A percentile compares a stretch with the other conserved stretches of the same genome.
These are phyloP conservation scores for Apophysomyces elegans DNA, from an alignment of 371 early-diverging fungal genomes.

Conservation along the genomic window DNA sequence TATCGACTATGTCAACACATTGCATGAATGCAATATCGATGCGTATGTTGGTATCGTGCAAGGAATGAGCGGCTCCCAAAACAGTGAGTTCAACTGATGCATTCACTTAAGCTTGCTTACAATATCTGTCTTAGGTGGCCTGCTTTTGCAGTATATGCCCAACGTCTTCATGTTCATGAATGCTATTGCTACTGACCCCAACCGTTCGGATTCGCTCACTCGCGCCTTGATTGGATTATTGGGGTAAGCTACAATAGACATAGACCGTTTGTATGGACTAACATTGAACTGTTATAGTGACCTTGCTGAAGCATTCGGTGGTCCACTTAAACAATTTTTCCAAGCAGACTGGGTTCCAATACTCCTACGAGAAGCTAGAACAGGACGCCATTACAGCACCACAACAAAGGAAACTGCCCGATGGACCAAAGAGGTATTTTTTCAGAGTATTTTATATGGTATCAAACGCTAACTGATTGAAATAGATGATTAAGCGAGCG, in stretches of 20 bases:
- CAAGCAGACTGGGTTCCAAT: conserved; percentile 65
- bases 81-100: conserved; percentile 26
- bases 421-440: conserved; percentile 74
- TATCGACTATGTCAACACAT: conserved; percentile 81
- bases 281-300: conserved; percentile 44
- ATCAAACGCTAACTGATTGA: conserved; percentile 1
- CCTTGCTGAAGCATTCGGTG: conserved; percentile 80
- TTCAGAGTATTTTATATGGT: neutral
- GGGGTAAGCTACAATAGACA: conserved; percentile 51
- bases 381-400: conserved; percentile 59
- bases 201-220: conserved; percentile 66
- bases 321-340: conserved; percentile 68
- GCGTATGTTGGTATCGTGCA: conserved; percentile 96
- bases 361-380: conserved; percentile 78
- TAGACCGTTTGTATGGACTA: neutral
- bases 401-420: conserved; percentile 79
- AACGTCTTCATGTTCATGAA: conserved; percentile 80
- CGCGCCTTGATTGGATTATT: conserved; percentile 83
- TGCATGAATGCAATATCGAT: conserved; percentile 90
- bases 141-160: conserved; percentile 65
- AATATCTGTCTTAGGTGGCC: conserved; percentile 41
- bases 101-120: neutral
- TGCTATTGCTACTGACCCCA: conserved; percentile 62
- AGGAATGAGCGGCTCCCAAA: conserved; percentile 72
- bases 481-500: conserved; percentile 19